Conservation (phyloP, 2,329 filamentous ascomycete genomes). For the Fusarium burgessii region DNA sequence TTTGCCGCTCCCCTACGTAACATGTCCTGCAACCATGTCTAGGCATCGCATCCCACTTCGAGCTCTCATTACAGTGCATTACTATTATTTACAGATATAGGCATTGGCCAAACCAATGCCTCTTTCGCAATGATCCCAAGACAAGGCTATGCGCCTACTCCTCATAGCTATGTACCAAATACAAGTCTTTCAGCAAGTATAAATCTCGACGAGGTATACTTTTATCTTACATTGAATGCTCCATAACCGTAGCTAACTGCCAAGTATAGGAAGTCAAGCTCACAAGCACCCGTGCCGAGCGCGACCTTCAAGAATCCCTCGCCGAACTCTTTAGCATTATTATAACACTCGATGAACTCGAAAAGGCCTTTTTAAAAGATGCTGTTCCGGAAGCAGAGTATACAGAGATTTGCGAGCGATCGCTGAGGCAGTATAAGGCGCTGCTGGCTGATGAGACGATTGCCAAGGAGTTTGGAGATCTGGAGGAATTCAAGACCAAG, state of each 20-base stretch:
- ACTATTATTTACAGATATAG: neutral
- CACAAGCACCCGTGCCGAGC: conserved; percentile 84
- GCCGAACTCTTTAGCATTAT: conserved; percentile 99
- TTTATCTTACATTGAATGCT: neutral
- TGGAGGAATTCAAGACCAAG: conserved; percentile 90
- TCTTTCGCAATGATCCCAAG: conserved; percentile 63
- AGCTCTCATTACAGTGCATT: conserved; percentile 20
- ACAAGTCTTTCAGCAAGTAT: conserved; percentile 86
- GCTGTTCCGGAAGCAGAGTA: conserved; percentile 92
- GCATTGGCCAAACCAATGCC: conserved; percentile 43
- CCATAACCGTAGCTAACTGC: conserved; percentile 30
- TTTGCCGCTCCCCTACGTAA: conserved; percentile 52
- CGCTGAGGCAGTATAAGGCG: conserved; percentile 96
- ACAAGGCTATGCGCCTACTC: conserved; percentile 87
- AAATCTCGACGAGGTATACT: conserved; percentile 86
- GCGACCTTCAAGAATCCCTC: conserved; percentile 93
- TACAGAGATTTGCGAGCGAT: conserved; percentile 93
- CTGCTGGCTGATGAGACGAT: conserved; percentile 92
- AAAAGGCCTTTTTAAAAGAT: conserved; percentile 97
- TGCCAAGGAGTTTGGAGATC: conserved; percentile 84
- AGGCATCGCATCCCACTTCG: conserved; percentile 44
- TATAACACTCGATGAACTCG: conserved; percentile 91
- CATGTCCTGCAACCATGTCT: conserved; percentile 20
- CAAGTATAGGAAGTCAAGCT: conserved; percentile 89
- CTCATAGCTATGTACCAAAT: conserved; percentile 91